Base-by-base conservation (phyloP, 306 rosid species). In the Glycyrrhiza uralensis region DNA sequence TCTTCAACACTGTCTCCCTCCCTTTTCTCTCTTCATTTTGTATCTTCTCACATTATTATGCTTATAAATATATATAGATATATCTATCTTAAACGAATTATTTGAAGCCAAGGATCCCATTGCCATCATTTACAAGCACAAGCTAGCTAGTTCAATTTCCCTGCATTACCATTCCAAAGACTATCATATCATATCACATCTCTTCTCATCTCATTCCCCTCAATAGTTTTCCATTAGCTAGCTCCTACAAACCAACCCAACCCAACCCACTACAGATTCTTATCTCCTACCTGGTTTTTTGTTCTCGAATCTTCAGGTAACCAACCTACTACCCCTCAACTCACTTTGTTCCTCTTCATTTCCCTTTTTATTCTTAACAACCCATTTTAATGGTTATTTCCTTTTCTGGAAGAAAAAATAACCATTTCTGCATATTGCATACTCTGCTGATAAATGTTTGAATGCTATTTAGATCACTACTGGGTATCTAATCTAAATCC, bases 251-350 rank as follows among this genome's bases (percentile, higher is more conserved):
- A n/a, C n/a, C n/a, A n/a, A n/a, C n/a, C n/a, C n/a, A n/a, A n/a
- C 18, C 66, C 19, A 46, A n/a, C 50, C 12, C 69, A 50, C 56
- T 20, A 12, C 15, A 69, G 55, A 72, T 73, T 74, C 26, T 30
- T 55, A 22, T 55, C 63, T 45, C 63, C 75, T 55, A 13, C 76
- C 36, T 36, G 4, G 44, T 38, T 81, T 69, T 36, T 74, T 57
- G 47, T 52, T 74, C 65, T 15, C 55, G 35, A 59, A 63, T 87
- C 88, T 81, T 51, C 23, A 84, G 96, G 96, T 72, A 51, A 28
- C 6, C 65, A 45, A 38, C 2, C 42, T 78, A 81, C 45, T 6
- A 9, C 56, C 44, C 18, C 65, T 8, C 30, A n/a, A 2, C 36
- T 12, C 42, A 2, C 51, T 35, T 29, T 10, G 15, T 58, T 70